These are phyloP conservation scores for Penicillium sp. DNA, from an alignment of 2,329 filamentous ascomycete genomes.

Conservation along the genomic window DNA sequence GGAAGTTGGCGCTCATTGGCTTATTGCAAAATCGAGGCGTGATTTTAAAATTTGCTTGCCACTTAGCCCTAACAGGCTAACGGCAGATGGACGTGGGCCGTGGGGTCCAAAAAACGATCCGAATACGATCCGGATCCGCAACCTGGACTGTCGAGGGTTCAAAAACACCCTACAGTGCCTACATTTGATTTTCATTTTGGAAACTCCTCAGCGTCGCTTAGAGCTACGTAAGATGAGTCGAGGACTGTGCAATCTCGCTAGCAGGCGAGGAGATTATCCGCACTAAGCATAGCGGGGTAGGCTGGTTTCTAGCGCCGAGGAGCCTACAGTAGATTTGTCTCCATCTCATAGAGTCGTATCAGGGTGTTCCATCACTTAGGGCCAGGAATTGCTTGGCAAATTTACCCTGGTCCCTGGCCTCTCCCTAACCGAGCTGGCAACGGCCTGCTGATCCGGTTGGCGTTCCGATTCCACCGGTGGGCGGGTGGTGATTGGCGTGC, in stretches of 20 bases:
- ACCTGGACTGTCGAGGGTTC: background rate
- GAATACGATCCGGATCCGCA: background rate
- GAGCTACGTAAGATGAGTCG: too few relatives aligned
- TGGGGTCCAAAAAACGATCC: conserved; percentile 6
- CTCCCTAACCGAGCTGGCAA: conserved; percentile 12
- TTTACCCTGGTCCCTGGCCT: background rate
- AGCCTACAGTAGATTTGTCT: background rate
- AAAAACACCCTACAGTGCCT: background rate
- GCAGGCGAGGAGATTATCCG: too few relatives aligned
- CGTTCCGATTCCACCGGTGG: conserved; percentile 4
- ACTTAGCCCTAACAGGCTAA: conserved; percentile 6
- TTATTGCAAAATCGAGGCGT: background rate
- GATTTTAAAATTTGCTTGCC: background rate
- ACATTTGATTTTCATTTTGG: background rate
- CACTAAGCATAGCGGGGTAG: too few relatives aligned
- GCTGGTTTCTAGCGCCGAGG: too few relatives aligned
- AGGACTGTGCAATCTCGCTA: too few relatives aligned
- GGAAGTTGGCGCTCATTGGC: background rate
- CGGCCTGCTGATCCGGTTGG: conserved; percentile 19
- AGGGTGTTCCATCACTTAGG: background rate
- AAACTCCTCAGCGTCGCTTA: too few relatives aligned
- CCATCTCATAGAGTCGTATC: background rate
- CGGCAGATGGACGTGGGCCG: conserved; percentile 12
- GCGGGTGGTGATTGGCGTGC: conserved; percentile 9
- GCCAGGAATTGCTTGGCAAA: background rate